Evolutionary conservation across 176 grass and related monocot species (phyloP).

Genomic region (Aegilops tauschii): DNA sequence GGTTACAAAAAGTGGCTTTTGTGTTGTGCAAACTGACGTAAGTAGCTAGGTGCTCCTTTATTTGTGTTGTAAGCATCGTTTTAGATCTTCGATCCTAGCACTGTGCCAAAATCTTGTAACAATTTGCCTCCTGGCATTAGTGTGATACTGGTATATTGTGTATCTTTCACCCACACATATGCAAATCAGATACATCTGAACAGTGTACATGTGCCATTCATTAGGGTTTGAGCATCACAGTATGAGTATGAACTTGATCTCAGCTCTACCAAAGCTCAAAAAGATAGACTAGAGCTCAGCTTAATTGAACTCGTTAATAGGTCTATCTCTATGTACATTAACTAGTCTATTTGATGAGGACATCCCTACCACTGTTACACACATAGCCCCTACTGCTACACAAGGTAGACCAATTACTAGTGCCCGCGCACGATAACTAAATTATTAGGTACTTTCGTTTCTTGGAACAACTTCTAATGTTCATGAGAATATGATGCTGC

Average conservation of each 20-base stretch:
- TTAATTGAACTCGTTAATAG: background rate
- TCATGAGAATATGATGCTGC: no score
- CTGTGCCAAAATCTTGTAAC: background rate
- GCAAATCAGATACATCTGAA: background rate
- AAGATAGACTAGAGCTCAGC: background rate
- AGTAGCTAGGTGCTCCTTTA: background rate
- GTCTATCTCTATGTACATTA: background rate
- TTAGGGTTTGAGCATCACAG: background rate
- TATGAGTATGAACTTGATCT: slow-evolving; percentile 5
- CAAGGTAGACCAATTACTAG: no score
- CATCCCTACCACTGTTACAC: no score
- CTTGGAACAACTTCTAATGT: no score
- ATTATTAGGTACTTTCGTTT: no score
- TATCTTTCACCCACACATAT: slow-evolving; percentile 6
- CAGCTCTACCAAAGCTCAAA: background rate
- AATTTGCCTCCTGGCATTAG: background rate
- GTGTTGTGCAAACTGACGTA: background rate
- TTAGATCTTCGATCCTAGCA: background rate
- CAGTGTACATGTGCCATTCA: background rate
- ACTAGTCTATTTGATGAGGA: background rate
- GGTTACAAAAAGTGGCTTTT: background rate
- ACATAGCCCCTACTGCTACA: no score
- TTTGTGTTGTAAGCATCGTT: background rate
- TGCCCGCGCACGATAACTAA: no score
- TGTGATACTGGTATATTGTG: background rate